Conservation (phyloP, 139 green algal genomes). For the Closterium sp. region DNA sequence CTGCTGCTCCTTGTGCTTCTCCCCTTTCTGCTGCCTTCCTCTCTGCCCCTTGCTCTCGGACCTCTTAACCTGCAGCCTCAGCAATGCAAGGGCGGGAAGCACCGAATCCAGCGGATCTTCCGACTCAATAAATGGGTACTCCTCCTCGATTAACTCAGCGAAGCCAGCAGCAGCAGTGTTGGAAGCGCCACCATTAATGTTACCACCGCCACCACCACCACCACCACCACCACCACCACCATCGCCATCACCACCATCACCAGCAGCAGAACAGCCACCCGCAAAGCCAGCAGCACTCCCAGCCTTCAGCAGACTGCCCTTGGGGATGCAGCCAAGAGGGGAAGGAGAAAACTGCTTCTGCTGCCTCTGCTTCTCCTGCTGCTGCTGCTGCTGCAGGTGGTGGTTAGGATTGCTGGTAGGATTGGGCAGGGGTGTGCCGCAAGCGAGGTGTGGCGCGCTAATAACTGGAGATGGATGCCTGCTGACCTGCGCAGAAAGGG, state of each 20-base stretch:
- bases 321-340: neutral
- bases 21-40: neutral
- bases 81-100: neutral
- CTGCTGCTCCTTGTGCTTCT: neutral
- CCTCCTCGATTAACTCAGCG: neutral
- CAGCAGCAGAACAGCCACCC: neutral
- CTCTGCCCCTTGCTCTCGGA: neutral
- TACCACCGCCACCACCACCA: neutral
- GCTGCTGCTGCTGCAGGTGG: neutral
- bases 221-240: neutral
- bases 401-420: neutral
- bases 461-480: neutral
- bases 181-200: no score
- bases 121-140: neutral
- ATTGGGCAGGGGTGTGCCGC: neutral
- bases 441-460: neutral
- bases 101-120: neutral
- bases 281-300: neutral
- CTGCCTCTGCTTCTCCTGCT: no score
- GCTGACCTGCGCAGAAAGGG: neutral
- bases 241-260: neutral
- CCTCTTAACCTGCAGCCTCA: neutral
- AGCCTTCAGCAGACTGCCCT: neutral
- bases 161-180: neutral
- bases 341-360: neutral